Evolutionary conservation across 371 early-diverging fungal species (phyloP).

Genomic region (Rhizopus delemar): DNA sequence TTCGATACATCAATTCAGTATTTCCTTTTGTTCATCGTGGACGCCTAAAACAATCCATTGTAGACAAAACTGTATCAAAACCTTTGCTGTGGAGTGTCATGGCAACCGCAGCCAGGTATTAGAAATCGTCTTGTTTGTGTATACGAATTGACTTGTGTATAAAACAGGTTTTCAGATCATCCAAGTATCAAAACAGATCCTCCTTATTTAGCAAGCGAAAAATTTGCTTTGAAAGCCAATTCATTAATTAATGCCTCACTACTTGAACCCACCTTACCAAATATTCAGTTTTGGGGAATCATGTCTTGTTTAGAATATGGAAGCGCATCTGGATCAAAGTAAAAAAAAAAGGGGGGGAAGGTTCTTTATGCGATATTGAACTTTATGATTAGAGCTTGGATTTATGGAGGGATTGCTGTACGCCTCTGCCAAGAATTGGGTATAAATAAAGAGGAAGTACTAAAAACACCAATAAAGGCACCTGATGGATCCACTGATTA

Average conservation of each 20-base stretch:
- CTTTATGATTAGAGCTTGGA: slow-evolving; percentile 49
- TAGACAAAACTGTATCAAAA: slow-evolving; percentile 37
- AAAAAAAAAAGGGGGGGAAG: background rate
- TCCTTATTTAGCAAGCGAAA: slow-evolving; percentile 50
- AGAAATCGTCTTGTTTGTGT: background rate
- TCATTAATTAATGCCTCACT: slow-evolving; percentile 42
- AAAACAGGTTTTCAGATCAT: slow-evolving; percentile 45
- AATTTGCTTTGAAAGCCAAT: slow-evolving; percentile 46
- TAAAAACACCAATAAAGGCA: slow-evolving; percentile 30
- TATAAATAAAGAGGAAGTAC: slow-evolving; percentile 55
- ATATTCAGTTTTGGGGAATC: slow-evolving; percentile 61
- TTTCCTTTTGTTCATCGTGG: slow-evolving; percentile 57
- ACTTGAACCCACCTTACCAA: slow-evolving; percentile 56
- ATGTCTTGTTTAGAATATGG: slow-evolving; percentile 64
- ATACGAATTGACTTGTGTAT: too few species aligned
- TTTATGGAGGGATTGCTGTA: slow-evolving; percentile 67
- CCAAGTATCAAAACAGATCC: slow-evolving; percentile 47
- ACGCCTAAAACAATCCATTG: slow-evolving; percentile 34
- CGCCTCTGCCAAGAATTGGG: slow-evolving; percentile 62
- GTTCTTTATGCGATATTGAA: background rate
- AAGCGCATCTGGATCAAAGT: slow-evolving; percentile 58
- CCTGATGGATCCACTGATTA: slow-evolving; percentile 43
- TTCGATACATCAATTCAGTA: slow-evolving; percentile 55
- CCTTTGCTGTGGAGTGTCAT: slow-evolving; percentile 47
- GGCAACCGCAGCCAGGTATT: slow-evolving; percentile 50